These are phyloP conservation scores for Lolium multiflorum DNA, from an alignment of 176 grass and related monocot genomes.

Conservation along the genomic window DNA sequence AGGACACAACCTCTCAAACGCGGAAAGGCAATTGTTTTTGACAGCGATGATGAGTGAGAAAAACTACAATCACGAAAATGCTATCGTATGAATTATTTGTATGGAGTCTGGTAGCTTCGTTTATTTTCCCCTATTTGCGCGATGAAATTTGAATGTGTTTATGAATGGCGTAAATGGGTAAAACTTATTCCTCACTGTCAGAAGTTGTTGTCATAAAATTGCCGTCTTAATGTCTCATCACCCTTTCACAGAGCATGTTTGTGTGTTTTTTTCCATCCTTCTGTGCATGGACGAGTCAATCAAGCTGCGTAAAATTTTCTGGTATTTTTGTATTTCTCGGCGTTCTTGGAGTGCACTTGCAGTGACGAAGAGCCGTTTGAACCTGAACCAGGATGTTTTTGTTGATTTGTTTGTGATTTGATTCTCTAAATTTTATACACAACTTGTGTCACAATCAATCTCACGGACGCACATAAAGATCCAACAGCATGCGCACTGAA, in stretches of 20 bases:
- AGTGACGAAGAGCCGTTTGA: background rate
- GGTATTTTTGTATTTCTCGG: background rate
- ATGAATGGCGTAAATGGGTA: background rate
- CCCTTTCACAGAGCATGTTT: background rate
- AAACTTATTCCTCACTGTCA: background rate
- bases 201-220: background rate
- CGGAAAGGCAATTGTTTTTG: conserved; percentile 49
- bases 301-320: background rate
- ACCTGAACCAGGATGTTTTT: background rate
- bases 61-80: background rate
- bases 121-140: background rate
- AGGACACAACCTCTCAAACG: conserved; percentile 46
- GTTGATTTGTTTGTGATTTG: background rate
- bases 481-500: no score
- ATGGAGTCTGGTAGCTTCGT: background rate
- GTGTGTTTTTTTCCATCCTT: background rate
- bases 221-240: background rate
- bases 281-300: background rate
- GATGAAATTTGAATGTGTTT: background rate
- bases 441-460: background rate
- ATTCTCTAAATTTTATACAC: background rate
- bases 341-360: background rate
- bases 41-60: conserved; percentile 64
- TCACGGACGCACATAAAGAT: no score
- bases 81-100: background rate